These are phyloP conservation scores for Schizosaccharomyces lindneri DNA, from an alignment of 805 yeast species.

Conservation along the genomic window DNA sequence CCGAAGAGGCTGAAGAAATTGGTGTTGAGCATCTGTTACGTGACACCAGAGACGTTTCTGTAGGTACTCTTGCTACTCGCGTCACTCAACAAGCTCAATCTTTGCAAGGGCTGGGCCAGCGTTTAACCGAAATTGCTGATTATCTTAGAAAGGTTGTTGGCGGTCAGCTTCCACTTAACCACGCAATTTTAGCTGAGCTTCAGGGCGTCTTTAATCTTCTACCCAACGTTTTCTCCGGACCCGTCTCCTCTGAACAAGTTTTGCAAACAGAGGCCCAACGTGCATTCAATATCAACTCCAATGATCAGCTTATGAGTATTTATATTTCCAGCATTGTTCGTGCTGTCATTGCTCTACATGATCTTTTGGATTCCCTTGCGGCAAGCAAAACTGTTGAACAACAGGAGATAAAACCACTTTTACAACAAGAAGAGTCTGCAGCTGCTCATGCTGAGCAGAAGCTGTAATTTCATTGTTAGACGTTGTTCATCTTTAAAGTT, in stretches of 20 bases:
- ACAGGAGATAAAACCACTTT: background rate
- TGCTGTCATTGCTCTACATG: slow-evolving; percentile 88
- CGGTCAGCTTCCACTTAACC: slow-evolving; percentile 63
- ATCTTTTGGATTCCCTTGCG: slow-evolving; percentile 56
- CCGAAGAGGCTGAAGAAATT: slow-evolving; percentile 97
- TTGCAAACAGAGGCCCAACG: slow-evolving; percentile 20
- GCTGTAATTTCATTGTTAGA: background rate
- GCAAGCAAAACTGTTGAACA: background rate
- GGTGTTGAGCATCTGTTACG: slow-evolving; percentile 92
- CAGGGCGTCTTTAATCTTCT: slow-evolving; percentile 85
- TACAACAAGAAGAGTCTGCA: background rate
- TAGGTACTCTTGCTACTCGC: slow-evolving; percentile 68
- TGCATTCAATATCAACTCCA: slow-evolving; percentile 78
- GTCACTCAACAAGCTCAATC: slow-evolving; percentile 78
- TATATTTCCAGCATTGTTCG: slow-evolving; percentile 76
- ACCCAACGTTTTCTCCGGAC: slow-evolving; percentile 35
- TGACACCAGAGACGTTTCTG: slow-evolving; percentile 89
- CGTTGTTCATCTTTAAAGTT: no score
- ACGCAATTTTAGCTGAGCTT: slow-evolving; percentile 66
- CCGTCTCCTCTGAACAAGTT: slow-evolving; percentile 4
- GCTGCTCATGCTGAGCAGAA: background rate
- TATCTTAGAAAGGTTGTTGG: slow-evolving; percentile 53
- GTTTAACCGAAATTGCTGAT: slow-evolving; percentile 48
- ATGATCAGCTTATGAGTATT: slow-evolving; percentile 85
- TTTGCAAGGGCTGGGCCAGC: slow-evolving; percentile 58